These are phyloP conservation scores for Geoglossum glabrum DNA, from an alignment of 495 filamentous ascomycete species.

Conservation along the genomic window DNA sequence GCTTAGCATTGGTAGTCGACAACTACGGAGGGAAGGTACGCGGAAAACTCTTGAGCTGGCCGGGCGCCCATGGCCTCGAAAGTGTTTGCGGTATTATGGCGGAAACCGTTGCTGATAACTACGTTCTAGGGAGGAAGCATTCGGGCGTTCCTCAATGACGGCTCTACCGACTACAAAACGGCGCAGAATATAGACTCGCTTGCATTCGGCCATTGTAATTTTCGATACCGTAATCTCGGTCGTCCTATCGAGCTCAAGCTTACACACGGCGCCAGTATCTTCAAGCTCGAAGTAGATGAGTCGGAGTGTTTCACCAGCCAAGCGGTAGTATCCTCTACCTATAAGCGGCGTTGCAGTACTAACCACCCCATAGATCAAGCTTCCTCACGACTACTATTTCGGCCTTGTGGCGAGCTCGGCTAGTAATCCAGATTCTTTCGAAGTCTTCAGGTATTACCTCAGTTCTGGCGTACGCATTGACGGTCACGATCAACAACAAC, in stretches of 20 bases:
- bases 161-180: slow-evolving; percentile 55
- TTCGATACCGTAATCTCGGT: slow-evolving; percentile 79
- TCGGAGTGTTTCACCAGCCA: slow-evolving; percentile 66
- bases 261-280: slow-evolving; percentile 42
- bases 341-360: background rate
- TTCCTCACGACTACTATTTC: slow-evolving; percentile 68
- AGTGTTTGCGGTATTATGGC: background rate
- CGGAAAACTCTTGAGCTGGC: background rate
- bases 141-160: slow-evolving; percentile 87
- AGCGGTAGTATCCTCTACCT: slow-evolving; percentile 27
- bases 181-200: slow-evolving; percentile 64
- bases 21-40: slow-evolving; percentile 55
- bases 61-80: background rate
- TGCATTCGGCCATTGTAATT: slow-evolving; percentile 86
- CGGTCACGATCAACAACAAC: slow-evolving; percentile 10
- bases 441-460: slow-evolving; percentile 70
- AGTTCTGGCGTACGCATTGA: slow-evolving; percentile 20
- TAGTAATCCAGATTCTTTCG: slow-evolving; percentile 84
- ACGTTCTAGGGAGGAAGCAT: slow-evolving; percentile 43
- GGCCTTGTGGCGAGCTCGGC: slow-evolving; percentile 76
- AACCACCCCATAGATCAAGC: slow-evolving; percentile 28
- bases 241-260: slow-evolving; percentile 59
- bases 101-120: slow-evolving; percentile 7
- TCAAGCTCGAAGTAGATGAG: slow-evolving; percentile 62
- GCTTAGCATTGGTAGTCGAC: slow-evolving; percentile 71